Percentiles rank a stretch among this genome's conserved stretches.
Conservation (phyloP, 2,329 filamentous ascomycete genomes). For the Fusarium sp. region DNA sequence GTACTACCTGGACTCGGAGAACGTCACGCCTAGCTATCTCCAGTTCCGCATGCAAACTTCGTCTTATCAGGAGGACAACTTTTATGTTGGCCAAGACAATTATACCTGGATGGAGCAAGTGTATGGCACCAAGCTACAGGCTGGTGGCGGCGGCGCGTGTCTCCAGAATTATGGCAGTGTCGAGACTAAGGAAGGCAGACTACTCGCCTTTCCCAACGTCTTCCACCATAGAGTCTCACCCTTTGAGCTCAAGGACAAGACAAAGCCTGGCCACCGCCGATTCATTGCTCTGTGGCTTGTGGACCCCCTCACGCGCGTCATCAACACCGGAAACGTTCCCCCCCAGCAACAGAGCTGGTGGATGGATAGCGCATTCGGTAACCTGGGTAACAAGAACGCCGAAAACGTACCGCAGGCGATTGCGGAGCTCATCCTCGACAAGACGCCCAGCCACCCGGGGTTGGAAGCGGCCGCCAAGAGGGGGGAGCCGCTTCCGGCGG, state of each 20-base stretch:
- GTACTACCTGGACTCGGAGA: conserved; percentile 43
- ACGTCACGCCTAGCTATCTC: conserved; percentile 33
- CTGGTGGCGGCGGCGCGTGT: not conserved
- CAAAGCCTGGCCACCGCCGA: conserved; percentile 63
- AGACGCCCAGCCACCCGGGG: not conserved
- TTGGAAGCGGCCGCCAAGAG: conserved; percentile 7
- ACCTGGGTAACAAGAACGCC: not conserved
- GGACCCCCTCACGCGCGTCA: conserved; percentile 58
- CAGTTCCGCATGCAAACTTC: conserved; percentile 38
- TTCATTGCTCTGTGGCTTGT: conserved; percentile 67
- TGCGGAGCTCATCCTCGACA: conserved; percentile 1
- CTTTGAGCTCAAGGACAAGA: conserved; percentile 60
- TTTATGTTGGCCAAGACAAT: not conserved
- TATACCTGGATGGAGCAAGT: conserved; percentile 30
- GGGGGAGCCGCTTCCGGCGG: not conserved
- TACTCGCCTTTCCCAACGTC: conserved; percentile 37
- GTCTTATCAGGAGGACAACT: not conserved
- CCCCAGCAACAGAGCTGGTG: conserved; percentile 51
- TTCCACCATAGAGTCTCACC: conserved; percentile 43
- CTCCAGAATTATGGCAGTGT: conserved; percentile 35
- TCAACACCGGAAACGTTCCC: conserved; percentile 51
- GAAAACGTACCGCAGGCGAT: not conserved
- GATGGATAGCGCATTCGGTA: conserved; percentile 29
- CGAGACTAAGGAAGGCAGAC: conserved; percentile 30
- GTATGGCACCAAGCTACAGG: not conserved